These are phyloP conservation scores for Tulasnella calospora DNA, from an alignment of 768 basidiomycete genomes.

Conservation along the genomic window DNA sequence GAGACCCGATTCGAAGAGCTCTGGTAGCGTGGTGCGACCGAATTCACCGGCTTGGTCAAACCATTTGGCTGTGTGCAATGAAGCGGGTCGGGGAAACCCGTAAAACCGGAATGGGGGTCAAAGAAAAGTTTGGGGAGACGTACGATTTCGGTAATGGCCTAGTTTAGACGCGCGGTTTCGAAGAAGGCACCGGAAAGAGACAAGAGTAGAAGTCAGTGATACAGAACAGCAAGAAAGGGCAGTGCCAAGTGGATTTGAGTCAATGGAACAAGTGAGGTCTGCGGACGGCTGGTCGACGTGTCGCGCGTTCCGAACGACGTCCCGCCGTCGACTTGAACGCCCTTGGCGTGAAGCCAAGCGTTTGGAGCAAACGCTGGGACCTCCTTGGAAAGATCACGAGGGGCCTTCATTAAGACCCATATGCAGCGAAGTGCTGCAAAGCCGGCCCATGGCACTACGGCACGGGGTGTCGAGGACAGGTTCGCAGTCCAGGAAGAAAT, in stretches of 20 bases:
- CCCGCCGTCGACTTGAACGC: background rate
- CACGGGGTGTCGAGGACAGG: background rate
- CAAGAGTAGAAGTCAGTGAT: background rate
- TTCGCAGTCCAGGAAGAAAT: background rate
- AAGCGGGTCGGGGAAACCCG: background rate
- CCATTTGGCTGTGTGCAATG: constrained; percentile 21
- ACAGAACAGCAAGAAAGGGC: background rate
- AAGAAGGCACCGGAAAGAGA: background rate
- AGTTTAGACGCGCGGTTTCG: background rate
- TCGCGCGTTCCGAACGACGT: background rate
- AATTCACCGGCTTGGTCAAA: constrained; percentile 23
- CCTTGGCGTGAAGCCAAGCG: background rate
- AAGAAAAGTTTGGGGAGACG: constrained; percentile 4
- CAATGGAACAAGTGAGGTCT: background rate
- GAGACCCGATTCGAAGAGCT: constrained; percentile 66
- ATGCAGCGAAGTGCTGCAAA: background rate
- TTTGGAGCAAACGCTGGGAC: background rate
- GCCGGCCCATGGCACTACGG: background rate
- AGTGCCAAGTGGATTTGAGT: background rate
- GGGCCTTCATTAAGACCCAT: background rate
- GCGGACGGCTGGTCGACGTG: background rate
- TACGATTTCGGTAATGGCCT: constrained; percentile 25
- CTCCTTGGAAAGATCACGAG: background rate
- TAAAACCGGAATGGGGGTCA: background rate
- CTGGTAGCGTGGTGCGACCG: constrained; percentile 33